A percentile compares a stretch with the other conserved stretches of the same genome.
These are phyloP conservation scores for Botrytis pseudocinerea DNA, from an alignment of 2,329 filamentous ascomycete species.

Conservation along the genomic window DNA sequence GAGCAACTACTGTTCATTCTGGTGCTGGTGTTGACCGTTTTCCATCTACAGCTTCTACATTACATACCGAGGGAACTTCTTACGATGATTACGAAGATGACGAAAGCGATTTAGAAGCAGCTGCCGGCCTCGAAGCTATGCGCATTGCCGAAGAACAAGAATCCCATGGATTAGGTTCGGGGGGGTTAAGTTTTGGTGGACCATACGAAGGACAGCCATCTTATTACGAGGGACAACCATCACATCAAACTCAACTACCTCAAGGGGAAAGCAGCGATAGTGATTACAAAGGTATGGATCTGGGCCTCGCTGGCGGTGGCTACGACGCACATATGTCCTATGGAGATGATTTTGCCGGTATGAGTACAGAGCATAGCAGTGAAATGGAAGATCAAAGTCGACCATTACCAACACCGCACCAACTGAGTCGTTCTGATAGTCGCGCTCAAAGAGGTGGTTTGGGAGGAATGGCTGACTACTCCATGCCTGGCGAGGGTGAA, in stretches of 20 bases:
- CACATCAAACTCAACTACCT: conserved; percentile 37
- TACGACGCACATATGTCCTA: conserved; percentile 64
- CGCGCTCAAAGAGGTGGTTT: conserved; percentile 36
- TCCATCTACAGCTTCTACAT: conserved; percentile 52
- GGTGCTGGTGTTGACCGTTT: conserved; percentile 50
- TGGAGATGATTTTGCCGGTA: conserved; percentile 47
- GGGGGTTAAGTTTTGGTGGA: conserved; percentile 51
- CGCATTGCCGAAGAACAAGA: conserved; percentile 80
- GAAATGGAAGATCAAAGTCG: conserved; percentile 49
- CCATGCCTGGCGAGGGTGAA: conserved; percentile 50
- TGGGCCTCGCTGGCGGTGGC: conserved; percentile 73
- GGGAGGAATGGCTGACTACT: conserved; percentile 42
- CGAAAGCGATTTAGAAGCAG: conserved; percentile 85
- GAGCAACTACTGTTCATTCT: conserved; percentile 49
- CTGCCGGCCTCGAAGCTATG: conserved; percentile 81
- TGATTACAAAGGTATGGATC: conserved; percentile 70
- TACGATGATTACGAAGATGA: conserved; percentile 59
- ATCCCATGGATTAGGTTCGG: conserved; percentile 60
- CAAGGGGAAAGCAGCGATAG: conserved; percentile 61
- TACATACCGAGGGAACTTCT: conserved; percentile 39
- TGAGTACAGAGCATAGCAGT: conserved; percentile 41
- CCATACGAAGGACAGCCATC: conserved; percentile 42
- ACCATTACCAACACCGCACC: conserved; percentile 51
- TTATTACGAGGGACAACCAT: conserved; percentile 49
- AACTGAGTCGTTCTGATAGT: conserved; percentile 38